Evolutionary conservation across 108 stramenopile genomes (phyloP), one percentile per base, ranked within the genome.

Genomic region (Mayamaea pseudoterrestris): DNA sequence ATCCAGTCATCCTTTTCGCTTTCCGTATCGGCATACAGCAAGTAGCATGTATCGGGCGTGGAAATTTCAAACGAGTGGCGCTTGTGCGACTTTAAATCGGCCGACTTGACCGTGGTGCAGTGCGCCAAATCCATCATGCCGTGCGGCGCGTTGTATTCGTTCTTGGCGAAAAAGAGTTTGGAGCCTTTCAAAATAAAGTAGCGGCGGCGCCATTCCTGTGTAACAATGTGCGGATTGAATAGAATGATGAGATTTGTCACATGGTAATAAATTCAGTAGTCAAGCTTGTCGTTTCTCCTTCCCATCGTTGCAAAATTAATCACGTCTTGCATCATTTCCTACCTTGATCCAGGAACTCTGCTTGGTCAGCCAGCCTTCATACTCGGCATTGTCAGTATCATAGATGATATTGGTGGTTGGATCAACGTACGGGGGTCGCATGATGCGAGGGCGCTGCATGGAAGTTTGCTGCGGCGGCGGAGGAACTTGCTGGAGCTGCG

Each of bases 1-100:
- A 99, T 99, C 98, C 98, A 99, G 57, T 98, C 97, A 54, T 99
- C 98, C 68, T 99, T 99, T 58, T 95, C 94, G 61, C 94, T 93
- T 68, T 98, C 97, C 13, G 93, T 94, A 60, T 96, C 96, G 44
- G 98, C 98, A 66, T 89, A 99, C 49, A 97, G 65, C 35, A 95
- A 63, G 71, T 78, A 99, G 8, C 90, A 95, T 9, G 71, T 76
- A 57, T 96, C 94, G 7, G 83, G 89, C 18, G 98, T 99, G 44
- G 88, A 88, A 29, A 99, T 95, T 65, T 97, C 98, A 44, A 99
- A 89, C 37, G 93, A 85, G 58, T 99, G 79, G 27, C 88, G 87
- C 61, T 94, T 97, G 25, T 82, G 76, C 18, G 90, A 78, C 60
- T 97, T 97, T 28, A 93, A 66, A 64, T 96, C 94, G 24, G 98